Percentiles rank a stretch among this genome's conserved stretches.
phyloP scores from a whole-genome alignment of 805 yeast genomes.

The Yarrowia sp. region DNA sequence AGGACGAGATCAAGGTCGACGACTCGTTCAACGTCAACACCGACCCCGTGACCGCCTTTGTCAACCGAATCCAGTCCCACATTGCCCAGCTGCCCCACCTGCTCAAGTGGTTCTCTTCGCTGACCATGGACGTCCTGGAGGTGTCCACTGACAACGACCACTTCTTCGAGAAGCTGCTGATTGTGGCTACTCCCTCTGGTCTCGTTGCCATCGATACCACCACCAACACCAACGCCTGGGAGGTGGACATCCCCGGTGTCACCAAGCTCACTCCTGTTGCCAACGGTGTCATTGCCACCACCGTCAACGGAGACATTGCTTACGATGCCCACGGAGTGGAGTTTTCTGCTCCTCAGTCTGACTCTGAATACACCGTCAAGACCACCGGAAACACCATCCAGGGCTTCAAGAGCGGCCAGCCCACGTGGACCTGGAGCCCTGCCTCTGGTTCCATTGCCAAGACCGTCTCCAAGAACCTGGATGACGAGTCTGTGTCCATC shows the following conservation, averaged over 20 bases:
- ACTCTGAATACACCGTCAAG: conserved; percentile 40
- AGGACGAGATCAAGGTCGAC: conserved; percentile 40
- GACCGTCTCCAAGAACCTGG: conserved; percentile 52
- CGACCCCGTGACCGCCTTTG: conserved; percentile 45
- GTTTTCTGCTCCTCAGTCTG: conserved; percentile 21
- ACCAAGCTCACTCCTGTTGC: conserved; percentile 18
- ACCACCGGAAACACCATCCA: conserved; percentile 39
- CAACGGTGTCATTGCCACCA: conserved; percentile 6
- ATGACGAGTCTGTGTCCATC: conserved; percentile 59
- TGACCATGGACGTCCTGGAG: conserved; percentile 14
- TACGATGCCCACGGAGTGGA: conserved; percentile 38
- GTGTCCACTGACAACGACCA: conserved; percentile 41
- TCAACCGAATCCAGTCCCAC: conserved; percentile 46
- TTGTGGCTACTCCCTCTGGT: conserved; percentile 46
- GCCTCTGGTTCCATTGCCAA: conserved; percentile 54
- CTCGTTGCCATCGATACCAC: conserved; percentile 41
- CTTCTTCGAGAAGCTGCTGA: conserved; percentile 50
- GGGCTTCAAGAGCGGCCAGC: conserved; percentile 41
- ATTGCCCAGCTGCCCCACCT: conserved; percentile 42
- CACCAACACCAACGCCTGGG: conserved; percentile 37
- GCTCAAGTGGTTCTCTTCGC: conserved; percentile 13
- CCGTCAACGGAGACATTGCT: conserved; percentile 2
- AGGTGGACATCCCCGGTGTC: conserved; percentile 12
- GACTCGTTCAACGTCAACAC: conserved; percentile 47
- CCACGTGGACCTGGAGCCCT: conserved; percentile 54